Evolutionary conservation across 192 early-diverging fungal genomes (phyloP).

Genomic region (Entomortierella lignicola): DNA sequence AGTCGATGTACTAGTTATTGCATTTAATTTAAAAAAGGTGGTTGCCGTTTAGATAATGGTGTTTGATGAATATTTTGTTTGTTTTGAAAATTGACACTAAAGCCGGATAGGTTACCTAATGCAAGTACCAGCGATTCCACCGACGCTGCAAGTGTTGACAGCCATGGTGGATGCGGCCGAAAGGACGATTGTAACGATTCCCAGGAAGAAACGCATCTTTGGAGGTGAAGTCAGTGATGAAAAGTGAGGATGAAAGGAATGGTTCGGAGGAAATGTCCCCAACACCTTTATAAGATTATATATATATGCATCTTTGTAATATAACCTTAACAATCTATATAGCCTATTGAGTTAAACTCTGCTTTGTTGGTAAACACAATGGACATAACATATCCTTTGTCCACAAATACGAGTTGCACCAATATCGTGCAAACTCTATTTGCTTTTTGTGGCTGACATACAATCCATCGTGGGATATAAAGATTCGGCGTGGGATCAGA

Average conservation of each 20-base stretch:
- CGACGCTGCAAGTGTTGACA: background rate
- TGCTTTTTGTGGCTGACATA: too few relatives aligned
- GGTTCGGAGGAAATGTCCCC: too few relatives aligned
- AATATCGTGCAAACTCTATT: too few relatives aligned
- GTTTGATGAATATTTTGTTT: background rate
- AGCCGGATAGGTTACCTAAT: background rate
- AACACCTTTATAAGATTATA: too few relatives aligned
- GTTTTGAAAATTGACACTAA: background rate
- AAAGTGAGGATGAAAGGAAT: background rate
- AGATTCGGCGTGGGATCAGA: too few relatives aligned
- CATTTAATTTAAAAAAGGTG: background rate
- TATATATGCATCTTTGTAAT: too few relatives aligned
- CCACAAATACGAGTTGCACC: too few relatives aligned
- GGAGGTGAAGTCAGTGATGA: background rate
- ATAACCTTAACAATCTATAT: too few relatives aligned
- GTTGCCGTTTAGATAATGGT: background rate
- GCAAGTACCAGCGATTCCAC: background rate
- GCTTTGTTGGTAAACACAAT: too few relatives aligned
- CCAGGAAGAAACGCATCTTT: background rate
- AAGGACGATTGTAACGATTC: background rate
- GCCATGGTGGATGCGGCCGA: conserved; percentile 2
- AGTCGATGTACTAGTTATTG: background rate
- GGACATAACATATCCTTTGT: too few relatives aligned
- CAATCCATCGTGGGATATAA: too few relatives aligned
- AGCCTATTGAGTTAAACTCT: too few relatives aligned